phyloP scores from a whole-genome alignment of 805 yeast species.

The Saccharomycopsis synnaedendra region DNA sequence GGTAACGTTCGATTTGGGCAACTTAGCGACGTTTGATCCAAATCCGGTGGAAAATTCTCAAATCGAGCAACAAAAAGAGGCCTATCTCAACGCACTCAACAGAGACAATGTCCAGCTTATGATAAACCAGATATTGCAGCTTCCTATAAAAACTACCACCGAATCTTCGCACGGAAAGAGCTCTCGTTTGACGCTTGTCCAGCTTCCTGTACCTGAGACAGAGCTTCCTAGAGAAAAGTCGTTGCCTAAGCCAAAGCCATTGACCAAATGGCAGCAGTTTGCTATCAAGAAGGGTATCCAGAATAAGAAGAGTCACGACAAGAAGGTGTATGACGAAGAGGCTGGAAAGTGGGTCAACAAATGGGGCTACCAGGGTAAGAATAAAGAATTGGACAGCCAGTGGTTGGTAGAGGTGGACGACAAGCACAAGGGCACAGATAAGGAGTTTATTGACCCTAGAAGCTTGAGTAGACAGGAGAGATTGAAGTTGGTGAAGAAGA shows the following conservation, averaged over 20 bases:
- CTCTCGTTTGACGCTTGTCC: slow-evolving; percentile 71
- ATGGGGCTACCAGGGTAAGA: slow-evolving; percentile 96
- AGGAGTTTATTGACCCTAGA: slow-evolving; percentile 81
- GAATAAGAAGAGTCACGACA: slow-evolving; percentile 82
- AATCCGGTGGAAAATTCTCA: slow-evolving; percentile 66
- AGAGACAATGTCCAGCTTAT: slow-evolving; percentile 90
- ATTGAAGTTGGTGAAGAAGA: slow-evolving; percentile 75
- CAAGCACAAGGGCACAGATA: slow-evolving; percentile 42
- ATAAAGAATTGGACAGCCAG: slow-evolving; percentile 71
- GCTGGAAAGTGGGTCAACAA: slow-evolving; percentile 93
- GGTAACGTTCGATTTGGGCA: slow-evolving; percentile 79
- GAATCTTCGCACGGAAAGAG: slow-evolving; percentile 48
- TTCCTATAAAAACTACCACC: slow-evolving; percentile 82
- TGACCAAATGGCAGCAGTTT: slow-evolving; percentile 93
- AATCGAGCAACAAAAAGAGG: slow-evolving; percentile 48
- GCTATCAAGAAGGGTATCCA: slow-evolving; percentile 93
- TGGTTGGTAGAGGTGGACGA: slow-evolving; percentile 96
- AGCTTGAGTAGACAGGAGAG: slow-evolving; percentile 71
- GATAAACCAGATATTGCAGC: slow-evolving; percentile 79
- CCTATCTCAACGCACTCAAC: slow-evolving; percentile 49
- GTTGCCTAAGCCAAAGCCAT: slow-evolving; percentile 83
- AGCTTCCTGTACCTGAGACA: slow-evolving; percentile 75
- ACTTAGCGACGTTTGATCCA: slow-evolving; percentile 80
- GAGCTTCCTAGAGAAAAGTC: slow-evolving; percentile 91
- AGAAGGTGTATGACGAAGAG: slow-evolving; percentile 81